Conservation (phyloP, 257 asterid species). For the Perilla frutescens region DNA sequence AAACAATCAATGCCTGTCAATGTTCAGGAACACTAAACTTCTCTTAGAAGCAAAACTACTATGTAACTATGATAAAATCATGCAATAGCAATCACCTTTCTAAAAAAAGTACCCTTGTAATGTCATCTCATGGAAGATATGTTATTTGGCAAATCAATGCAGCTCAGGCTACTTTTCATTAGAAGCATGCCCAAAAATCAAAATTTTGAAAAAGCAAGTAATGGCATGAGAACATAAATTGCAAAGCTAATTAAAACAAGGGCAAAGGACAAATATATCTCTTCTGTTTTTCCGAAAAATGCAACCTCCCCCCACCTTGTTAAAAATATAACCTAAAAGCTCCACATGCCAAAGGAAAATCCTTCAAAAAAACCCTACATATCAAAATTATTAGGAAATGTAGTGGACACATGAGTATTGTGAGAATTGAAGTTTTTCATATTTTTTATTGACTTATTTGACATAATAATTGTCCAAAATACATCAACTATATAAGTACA, state of each 20-base stretch:
- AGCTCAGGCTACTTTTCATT: not conserved
- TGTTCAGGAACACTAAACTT: not conserved
- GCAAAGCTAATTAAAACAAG: not conserved
- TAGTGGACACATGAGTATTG: too few relatives aligned
- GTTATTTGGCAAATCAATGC: not conserved
- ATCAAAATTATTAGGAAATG: too few relatives aligned
- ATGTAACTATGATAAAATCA: not conserved
- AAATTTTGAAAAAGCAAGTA: slow-evolving; percentile 1
- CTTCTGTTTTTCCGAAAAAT: too few relatives aligned
- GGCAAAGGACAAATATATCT: too few relatives aligned
- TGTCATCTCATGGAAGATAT: slow-evolving; percentile 10
- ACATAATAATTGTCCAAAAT: too few relatives aligned
- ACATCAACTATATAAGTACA: too few relatives aligned
- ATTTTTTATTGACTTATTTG: too few relatives aligned
- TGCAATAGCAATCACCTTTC: slow-evolving; percentile 3
- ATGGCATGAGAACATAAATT: not conserved
- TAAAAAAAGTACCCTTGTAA: slow-evolving; percentile 4
- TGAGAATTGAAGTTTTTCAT: too few relatives aligned
- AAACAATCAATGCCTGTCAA: slow-evolving; percentile 38
- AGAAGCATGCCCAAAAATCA: not conserved
- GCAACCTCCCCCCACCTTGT: too few relatives aligned
- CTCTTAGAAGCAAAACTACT: slow-evolving; percentile 9
- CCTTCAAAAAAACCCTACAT: too few relatives aligned
- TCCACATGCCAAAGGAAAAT: too few relatives aligned
- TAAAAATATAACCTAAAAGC: too few relatives aligned